Percentiles rank a stretch among this genome's conserved stretches.
These are phyloP conservation scores for Meira nashicola DNA, from an alignment of 1,284 basidiomycete species.

Conservation along the genomic window DNA sequence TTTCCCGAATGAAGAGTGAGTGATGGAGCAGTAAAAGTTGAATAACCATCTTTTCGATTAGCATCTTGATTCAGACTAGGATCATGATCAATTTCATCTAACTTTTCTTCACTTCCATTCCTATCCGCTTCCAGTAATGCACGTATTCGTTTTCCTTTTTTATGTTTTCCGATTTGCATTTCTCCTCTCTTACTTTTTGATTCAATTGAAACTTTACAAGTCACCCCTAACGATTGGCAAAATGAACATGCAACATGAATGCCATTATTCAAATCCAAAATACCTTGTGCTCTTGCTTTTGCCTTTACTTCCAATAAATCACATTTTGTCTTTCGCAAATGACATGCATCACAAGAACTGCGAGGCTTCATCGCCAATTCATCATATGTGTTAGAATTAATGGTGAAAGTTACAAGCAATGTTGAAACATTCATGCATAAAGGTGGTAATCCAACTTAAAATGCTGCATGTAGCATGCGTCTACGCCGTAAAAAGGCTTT, in stretches of 20 bases:
- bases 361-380: not conserved
- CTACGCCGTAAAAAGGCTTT: no score
- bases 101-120: no score
- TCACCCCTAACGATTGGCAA: not conserved
- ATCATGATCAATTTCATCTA: not conserved
- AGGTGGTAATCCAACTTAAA: no score
- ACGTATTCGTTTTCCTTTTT: not conserved
- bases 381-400: not conserved
- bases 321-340: constrained; percentile 2
- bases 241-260: constrained; percentile 3
- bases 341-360: constrained; percentile 6
- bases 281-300: not conserved
- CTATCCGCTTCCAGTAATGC: not conserved
- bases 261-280: not conserved
- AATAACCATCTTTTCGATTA: not conserved
- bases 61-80: not conserved
- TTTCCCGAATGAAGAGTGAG: not conserved
- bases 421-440: no score
- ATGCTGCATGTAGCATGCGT: no score
- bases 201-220: constrained; percentile 1
- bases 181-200: not conserved
- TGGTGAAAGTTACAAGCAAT: no score
- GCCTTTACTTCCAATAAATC: not conserved
- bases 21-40: not conserved
- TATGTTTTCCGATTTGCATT: not conserved